phyloP scores from a whole-genome alignment of 768 basidiomycete species.

The Pleurotus sapidus region DNA sequence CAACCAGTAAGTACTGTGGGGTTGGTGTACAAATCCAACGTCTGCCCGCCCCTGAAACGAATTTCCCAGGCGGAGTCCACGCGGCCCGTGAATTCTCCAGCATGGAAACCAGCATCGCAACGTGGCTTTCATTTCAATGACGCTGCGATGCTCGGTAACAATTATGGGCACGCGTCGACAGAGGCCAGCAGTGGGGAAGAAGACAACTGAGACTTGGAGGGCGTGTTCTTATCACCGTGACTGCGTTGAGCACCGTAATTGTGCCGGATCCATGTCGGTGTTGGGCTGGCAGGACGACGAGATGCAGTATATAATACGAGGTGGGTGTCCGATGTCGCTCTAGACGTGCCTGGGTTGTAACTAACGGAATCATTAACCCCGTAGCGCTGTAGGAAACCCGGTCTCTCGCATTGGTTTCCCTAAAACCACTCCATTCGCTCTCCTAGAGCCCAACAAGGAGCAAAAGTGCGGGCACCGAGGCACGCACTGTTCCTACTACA shows the following conservation, averaged over 20 bases:
- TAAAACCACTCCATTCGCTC: neutral
- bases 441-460: neutral
- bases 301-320: neutral
- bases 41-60: neutral
- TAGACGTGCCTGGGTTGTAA: slow-evolving; percentile 3
- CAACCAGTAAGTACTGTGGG: no score
- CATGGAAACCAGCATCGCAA: neutral
- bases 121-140: neutral
- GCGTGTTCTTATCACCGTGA: no score
- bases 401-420: neutral
- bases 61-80: neutral
- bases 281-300: neutral
- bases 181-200: neutral
- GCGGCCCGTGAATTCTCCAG: no score
- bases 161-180: neutral
- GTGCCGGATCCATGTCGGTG: no score
- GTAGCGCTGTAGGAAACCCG: neutral
- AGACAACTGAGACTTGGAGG: neutral
- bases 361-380: neutral
- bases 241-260: no score
- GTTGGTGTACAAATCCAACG: no score
- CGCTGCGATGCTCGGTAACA: neutral
- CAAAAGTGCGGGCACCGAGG: neutral
- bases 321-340: neutral
- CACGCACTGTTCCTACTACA: neutral